Base-by-base conservation (phyloP, 768 basidiomycete genomes). In the Termitomyces sp. region DNA sequence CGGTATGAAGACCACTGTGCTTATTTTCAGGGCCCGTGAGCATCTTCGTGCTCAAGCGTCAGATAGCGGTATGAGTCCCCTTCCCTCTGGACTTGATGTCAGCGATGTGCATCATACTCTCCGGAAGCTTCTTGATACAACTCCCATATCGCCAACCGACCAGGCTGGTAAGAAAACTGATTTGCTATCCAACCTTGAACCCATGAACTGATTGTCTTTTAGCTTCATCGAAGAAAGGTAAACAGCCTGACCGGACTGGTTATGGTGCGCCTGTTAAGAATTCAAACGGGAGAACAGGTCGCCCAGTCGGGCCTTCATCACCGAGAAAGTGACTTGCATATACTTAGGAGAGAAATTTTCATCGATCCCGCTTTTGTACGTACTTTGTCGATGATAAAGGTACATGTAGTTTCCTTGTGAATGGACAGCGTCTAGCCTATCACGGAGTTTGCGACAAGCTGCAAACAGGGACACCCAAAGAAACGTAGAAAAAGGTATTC, bases 21-120 rank as follows among this genome's bases (percentile, higher is more conserved):
- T 70, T 37, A 74, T 90, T 17, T 83, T 83, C 0, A 69, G 72
- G 1, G 83, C 83, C 3, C 79, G 88, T 1, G 88, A 89, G 61
- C 71, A 71, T 52, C 77, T 77, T 32, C 72, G 79, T 5, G 73
- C 80, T 2, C 64, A 69, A 4, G 57, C 70, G 1, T 60, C 70
- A 11, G 69, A 73, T 8, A 69, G 65, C 3, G 79, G 77, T 4
- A 67, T 69, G 56, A 79, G 74, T 57, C 79, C 79, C 1, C 64
- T 72, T n/a, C 70, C 74, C 12, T 68, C 74, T 9, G 73, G 72
- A 4, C 49, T 77, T 12, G 69, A 67, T 10, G 70, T 68, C 6
- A 51, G 63, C 7, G 76, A 77, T 15, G 71, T 82, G 9, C 61
- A 67, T n/a, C 63, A 64, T 4, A 70, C 79, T 34, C 73, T 82